Evolutionary conservation across 116 monocot genomes (phyloP), one percentile per base, ranked within the genome.

Genomic region (Phalaenopsis hybrid): DNA sequence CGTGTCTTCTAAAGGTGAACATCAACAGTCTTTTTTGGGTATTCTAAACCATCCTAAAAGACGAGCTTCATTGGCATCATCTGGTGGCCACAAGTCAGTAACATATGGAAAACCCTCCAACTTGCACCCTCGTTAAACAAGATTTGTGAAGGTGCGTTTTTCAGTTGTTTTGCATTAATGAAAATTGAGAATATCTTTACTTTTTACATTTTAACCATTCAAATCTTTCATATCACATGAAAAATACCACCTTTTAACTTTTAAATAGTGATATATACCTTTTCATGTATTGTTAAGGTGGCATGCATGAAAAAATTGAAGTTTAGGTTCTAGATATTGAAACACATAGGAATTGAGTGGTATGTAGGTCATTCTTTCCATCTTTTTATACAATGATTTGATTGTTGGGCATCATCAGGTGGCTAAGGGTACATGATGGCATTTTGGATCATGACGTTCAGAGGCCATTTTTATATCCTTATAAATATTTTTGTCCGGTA

Each of bases 61-160:
- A 80, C 85, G 84, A 69, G 79, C 58, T 58, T 57, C 61, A 34
- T 55, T 44, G 57, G 63, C 25, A 37, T 80, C 83, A 9, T 37
- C 82, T 57, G 52, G 48, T 46, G 69, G 82, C 34, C 45, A 76
- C 8, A 82, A 80, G 46, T 45, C 81, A 80, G 80, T 78, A 76
- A 79, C 57, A 44, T 73, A 79, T 45, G 34, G 33, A n/a, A 91
- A 88, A 80, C 63, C 85, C 57, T 73, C 84, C 4, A 83, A 82
- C 48, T 7, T 78, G 57, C 81, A 59, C 17, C 59, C 50, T 80
- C 70, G 83, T 23, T 82, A 83, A 70, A 82, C 84, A 81, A 81
- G 86, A 21, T 94, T 92, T 85, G 80, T 86, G 28, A 84, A 95
- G 81, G 94, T 94, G 59, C 69, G 78, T 23, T 21, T 67, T 45